Base-by-base conservation (phyloP, 208 protist genomes). In the Phytomonas serpens region DNA sequence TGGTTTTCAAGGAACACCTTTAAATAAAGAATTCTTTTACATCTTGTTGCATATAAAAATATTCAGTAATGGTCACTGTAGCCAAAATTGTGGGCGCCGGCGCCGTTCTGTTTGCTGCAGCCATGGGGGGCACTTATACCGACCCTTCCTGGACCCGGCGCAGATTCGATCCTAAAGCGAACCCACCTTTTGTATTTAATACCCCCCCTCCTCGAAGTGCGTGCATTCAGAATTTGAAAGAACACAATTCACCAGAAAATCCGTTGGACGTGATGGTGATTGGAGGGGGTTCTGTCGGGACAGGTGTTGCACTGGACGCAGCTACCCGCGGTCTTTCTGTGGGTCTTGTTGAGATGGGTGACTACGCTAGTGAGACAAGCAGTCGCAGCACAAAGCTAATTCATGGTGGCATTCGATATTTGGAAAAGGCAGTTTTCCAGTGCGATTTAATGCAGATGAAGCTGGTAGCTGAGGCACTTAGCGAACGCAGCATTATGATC, bases 361-460 rank as follows among this genome's bases (percentile, higher is more conserved):
- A 99, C 86, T 99, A 98, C 74, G 93, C 93, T 14, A 93, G 93
- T 32, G 97, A 96, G 31, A 98, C 97, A 38, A 96, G 88, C 73
- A 96, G 88, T 70, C 90, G 93, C n/a, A 94, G 90, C 65, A 98
- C 97, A 5, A 99, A 99, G 81, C 93, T 99, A 23, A 97, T 98
- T 64, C 97, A 99, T 77, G 98, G 98, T 67, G 97, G 97, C 62
- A 94, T 99, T 61, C 95, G 98, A n/a, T 99, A 99, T 77, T 85
- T 99, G 61, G 77, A 98, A 78, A 93, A 96, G 77, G 83, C 93
- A 23, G 87, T 95, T 38, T 88, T 95, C 65, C 78, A 91, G 81
- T 71, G 85, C 27, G 86, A 98, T 84, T 76, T 82, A 29, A 82
- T 87, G 69, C 92, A 98, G 75, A 77, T 98, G 10, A 83, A 87